Conservation (phyloP, 208 protist species). For the Leishmania tropica region DNA sequence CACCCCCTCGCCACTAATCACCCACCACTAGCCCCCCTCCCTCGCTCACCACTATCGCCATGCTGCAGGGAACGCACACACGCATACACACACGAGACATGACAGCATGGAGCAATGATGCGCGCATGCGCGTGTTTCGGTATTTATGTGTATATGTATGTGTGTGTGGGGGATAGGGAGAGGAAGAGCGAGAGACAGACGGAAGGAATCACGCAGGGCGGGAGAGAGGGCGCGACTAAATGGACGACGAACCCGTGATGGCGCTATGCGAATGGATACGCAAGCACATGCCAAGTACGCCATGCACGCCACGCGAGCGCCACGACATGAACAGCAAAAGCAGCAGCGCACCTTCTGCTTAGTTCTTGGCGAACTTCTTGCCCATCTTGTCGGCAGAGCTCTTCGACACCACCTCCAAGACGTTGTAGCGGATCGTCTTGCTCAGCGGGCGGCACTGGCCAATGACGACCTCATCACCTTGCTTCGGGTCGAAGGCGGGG, state of each 20-base stretch:
- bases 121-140: neutral
- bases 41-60: neutral
- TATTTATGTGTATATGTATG: neutral
- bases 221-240: neutral
- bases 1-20: too few species aligned
- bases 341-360: neutral
- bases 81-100: neutral
- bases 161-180: neutral
- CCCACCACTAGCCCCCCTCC: neutral
- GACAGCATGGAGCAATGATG: neutral
- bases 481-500: constrained; percentile 98
- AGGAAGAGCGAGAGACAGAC: neutral
- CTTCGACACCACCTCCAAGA: constrained; percentile 95
- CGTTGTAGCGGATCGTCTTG: constrained; percentile 99
- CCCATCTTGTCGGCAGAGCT: constrained; percentile 84
- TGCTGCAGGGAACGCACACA: neutral
- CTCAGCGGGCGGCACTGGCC: constrained; percentile 99
- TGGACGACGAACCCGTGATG: neutral
- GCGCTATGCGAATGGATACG: neutral
- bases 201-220: neutral
- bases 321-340: neutral
- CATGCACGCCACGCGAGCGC: neutral
- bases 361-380: constrained; percentile 91
- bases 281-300: neutral
- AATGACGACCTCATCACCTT: constrained; percentile 98